These are phyloP conservation scores for Amanita rubescens DNA, from an alignment of 768 basidiomycete genomes.

Conservation along the genomic window DNA sequence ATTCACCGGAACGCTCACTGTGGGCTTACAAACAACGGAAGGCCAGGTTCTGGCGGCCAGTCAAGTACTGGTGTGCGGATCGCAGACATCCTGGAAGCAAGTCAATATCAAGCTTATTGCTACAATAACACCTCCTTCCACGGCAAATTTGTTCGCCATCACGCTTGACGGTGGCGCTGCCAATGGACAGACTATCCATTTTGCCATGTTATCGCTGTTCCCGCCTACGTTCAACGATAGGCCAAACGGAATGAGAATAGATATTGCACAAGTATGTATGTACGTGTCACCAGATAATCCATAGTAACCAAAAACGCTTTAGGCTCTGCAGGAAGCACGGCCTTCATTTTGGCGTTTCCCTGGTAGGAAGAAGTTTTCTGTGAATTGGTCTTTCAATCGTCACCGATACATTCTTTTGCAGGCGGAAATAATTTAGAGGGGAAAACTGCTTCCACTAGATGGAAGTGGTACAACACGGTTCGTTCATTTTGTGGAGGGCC, in stretches of 20 bases:
- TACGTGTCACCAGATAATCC: not conserved
- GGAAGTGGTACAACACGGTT: too few species aligned
- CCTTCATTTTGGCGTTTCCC: constrained; percentile 1
- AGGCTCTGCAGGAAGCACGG: not conserved
- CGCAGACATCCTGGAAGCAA: constrained; percentile 44
- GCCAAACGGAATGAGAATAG: constrained; percentile 52
- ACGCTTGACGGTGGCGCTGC: constrained; percentile 37
- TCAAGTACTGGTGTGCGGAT: constrained; percentile 29
- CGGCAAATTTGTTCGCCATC: constrained; percentile 45
- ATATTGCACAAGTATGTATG: constrained; percentile 44
- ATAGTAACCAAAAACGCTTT: not conserved
- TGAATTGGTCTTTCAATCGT: not conserved
- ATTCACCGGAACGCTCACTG: constrained; percentile 32
- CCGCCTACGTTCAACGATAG: constrained; percentile 62
- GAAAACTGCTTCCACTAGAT: too few species aligned
- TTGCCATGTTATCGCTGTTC: constrained; percentile 58
- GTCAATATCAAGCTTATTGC: constrained; percentile 37
- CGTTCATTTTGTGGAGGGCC: too few species aligned
- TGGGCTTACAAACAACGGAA: constrained; percentile 38
- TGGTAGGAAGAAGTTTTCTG: not conserved
- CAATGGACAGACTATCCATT: constrained; percentile 40
- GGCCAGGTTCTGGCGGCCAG: constrained; percentile 38
- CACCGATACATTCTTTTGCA: too few species aligned
- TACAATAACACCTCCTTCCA: constrained; percentile 28
- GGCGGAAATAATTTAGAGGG: too few species aligned